Conservation (phyloP, 2,329 filamentous ascomycete genomes). For the Claviceps purpurea region DNA sequence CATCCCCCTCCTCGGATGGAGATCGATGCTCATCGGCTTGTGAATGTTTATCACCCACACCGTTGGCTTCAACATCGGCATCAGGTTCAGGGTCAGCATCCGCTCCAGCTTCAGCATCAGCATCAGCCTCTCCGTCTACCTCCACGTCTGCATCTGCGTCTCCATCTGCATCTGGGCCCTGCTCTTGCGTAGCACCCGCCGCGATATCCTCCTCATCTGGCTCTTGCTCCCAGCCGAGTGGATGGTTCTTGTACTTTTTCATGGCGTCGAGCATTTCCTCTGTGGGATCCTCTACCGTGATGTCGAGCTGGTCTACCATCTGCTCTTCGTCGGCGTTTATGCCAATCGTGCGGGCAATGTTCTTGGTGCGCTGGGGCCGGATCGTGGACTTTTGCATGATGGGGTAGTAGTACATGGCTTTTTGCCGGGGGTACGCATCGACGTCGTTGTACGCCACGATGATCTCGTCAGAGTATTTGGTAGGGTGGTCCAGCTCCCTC, state of each 20-base stretch:
- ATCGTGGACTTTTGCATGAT: constrained; percentile 51
- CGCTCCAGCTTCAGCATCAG: constrained; percentile 1
- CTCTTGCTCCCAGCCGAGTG: constrained; percentile 33
- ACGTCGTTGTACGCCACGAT: constrained; percentile 45
- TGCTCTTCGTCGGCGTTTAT: constrained; percentile 32
- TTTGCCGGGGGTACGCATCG: constrained; percentile 34
- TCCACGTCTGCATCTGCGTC: constrained; percentile 14
- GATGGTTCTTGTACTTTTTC: constrained; percentile 37
- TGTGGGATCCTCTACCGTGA: constrained; percentile 40
- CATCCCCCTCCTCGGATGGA: constrained; percentile 24
- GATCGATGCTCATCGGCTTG: constrained; percentile 12
- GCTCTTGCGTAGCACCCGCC: constrained; percentile 12
- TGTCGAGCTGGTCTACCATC: constrained; percentile 41
- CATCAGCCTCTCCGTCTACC: constrained; percentile 7
- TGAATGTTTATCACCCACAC: constrained; percentile 10
- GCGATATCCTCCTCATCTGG: constrained; percentile 23
- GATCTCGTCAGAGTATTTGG: constrained; percentile 52
- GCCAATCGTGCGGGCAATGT: constrained; percentile 41
- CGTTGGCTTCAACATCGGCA: constrained; percentile 2
- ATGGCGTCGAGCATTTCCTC: constrained; percentile 40
- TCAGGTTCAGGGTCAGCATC: neutral
- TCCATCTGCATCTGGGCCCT: constrained; percentile 9
- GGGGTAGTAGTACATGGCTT: constrained; percentile 54
- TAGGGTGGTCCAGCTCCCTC: constrained; percentile 39
- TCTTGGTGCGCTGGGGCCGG: constrained; percentile 49